Conservation (phyloP, 2,329 filamentous ascomycete genomes). For the Phaeosphaeria sp. region DNA sequence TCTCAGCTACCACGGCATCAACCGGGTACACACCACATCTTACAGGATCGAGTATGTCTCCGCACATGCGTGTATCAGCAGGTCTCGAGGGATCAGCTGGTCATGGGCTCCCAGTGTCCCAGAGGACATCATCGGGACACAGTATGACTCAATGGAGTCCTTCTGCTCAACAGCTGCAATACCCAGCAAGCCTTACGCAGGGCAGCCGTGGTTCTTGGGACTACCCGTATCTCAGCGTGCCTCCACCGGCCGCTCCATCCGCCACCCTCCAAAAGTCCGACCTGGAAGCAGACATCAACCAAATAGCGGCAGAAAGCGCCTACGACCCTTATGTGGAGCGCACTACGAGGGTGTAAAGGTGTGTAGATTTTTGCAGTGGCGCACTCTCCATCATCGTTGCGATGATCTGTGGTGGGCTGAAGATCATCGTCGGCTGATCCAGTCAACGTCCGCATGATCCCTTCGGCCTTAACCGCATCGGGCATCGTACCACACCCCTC, state of each 20-base stretch:
- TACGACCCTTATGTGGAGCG: constrained; percentile 48
- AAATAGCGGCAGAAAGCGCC: constrained; percentile 36
- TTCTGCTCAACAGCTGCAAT: constrained; percentile 42
- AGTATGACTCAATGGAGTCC: constrained; percentile 46
- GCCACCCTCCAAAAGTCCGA: constrained; percentile 42
- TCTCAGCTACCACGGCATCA: constrained; percentile 53
- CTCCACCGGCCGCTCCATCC: constrained; percentile 32
- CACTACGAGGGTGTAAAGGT: constrained; percentile 44
- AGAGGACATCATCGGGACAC: constrained; percentile 41
- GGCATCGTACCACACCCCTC: constrained; percentile 35
- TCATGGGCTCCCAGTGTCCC: constrained; percentile 41
- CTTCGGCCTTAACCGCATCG: constrained; percentile 27
- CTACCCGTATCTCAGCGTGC: constrained; percentile 42
- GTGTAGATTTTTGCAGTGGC: constrained; percentile 7
- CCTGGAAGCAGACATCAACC: constrained; percentile 36
- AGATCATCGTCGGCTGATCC: constrained; percentile 42
- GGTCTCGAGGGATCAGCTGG: constrained; percentile 48
- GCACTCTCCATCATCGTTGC: constrained; percentile 21
- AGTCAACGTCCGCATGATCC: constrained; percentile 40
- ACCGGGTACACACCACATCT: constrained; percentile 53
- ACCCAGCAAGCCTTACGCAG: constrained; percentile 37
- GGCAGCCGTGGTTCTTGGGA: constrained; percentile 46
- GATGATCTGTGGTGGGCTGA: constrained; percentile 26
- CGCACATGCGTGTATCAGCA: constrained; percentile 51
- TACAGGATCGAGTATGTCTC: constrained; percentile 54